These are phyloP conservation scores for Amorphotheca resinae DNA, from an alignment of 495 filamentous ascomycete genomes.

Conservation along the genomic window DNA sequence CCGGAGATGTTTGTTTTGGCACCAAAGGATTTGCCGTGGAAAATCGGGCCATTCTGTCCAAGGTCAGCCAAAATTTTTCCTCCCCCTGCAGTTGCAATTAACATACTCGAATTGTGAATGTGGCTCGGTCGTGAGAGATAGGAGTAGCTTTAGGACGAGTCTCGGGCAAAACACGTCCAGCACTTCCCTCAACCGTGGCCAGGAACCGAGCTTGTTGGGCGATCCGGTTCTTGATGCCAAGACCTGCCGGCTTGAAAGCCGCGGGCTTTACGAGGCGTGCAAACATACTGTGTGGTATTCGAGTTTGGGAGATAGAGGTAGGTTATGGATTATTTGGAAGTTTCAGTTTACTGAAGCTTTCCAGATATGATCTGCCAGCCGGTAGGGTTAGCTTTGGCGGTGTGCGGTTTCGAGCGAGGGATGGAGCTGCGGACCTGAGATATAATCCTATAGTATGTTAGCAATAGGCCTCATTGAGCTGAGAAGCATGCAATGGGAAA, in stretches of 20 bases:
- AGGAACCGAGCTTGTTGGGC: constrained; percentile 45
- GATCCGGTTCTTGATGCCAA: constrained; percentile 17
- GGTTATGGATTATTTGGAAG: constrained; percentile 13
- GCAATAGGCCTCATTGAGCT: constrained; percentile 8
- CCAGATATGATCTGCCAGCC: constrained; percentile 82
- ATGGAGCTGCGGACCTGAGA: constrained; percentile 57
- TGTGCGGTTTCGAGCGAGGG: constrained; percentile 22
- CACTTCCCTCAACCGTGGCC: constrained; percentile 59
- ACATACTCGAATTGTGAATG: constrained; percentile 80
- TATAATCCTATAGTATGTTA: constrained; percentile 62
- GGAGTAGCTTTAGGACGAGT: constrained; percentile 37
- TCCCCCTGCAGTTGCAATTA: not conserved
- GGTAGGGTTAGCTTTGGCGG: constrained; percentile 22
- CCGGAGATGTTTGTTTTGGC: constrained; percentile 85
- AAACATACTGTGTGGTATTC: constrained; percentile 46
- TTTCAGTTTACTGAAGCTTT: constrained; percentile 76
- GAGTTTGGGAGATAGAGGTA: constrained; percentile 25
- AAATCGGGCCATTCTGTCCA: constrained; percentile 69
- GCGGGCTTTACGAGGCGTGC: constrained; percentile 49
- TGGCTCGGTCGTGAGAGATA: constrained; percentile 61
- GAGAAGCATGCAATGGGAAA: constrained; percentile 2
- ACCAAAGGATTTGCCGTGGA: constrained; percentile 86
- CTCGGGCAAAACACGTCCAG: constrained; percentile 42
- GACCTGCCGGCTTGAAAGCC: constrained; percentile 33
- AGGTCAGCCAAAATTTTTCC: constrained; percentile 12